Conservation (phyloP, 2,329 filamentous ascomycete genomes). For the Fusarium clavum region DNA sequence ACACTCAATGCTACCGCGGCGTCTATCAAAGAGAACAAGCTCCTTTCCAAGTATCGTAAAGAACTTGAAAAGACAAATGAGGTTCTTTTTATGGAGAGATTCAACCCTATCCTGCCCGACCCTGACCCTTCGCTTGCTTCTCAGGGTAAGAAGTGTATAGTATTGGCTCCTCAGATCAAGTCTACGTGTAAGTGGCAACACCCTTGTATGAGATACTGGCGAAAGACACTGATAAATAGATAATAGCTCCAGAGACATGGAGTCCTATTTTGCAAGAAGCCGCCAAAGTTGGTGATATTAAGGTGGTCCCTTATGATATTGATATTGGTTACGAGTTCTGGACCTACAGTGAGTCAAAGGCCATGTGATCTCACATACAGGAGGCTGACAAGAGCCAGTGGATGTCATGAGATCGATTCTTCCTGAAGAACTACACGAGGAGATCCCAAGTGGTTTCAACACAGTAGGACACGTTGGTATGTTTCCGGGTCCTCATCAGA, state of each 20-base stretch:
- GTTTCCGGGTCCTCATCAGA: conserved; percentile 42
- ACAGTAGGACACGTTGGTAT: conserved; percentile 86
- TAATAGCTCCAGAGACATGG: conserved; percentile 74
- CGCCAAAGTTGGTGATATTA: conserved; percentile 74
- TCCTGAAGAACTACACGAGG: conserved; percentile 81
- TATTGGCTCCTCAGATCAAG: conserved; percentile 68
- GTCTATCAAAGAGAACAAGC: conserved; percentile 77
- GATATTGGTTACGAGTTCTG: conserved; percentile 86
- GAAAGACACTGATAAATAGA: conserved; percentile 8
- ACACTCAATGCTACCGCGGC: conserved; percentile 82
- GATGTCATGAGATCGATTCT: conserved; percentile 87
- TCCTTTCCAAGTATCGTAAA: conserved; percentile 78
- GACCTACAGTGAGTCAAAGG: conserved; percentile 73
- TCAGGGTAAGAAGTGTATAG: conserved; percentile 70
- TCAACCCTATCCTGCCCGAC: conserved; percentile 72
- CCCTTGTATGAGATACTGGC: not conserved
- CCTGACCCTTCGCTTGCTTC: conserved; percentile 66
- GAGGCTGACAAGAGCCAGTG: conserved; percentile 58
- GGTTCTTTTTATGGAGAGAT: conserved; percentile 71
- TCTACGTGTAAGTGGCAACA: conserved; percentile 57
- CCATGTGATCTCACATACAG: not conserved
- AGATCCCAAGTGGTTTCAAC: conserved; percentile 88
- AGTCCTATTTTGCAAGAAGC: conserved; percentile 76
- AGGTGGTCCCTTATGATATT: conserved; percentile 80
- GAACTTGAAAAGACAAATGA: conserved; percentile 74